Evolutionary conservation across 1,284 basidiomycete genomes (phyloP).

Genomic region (Fomitopsis palustris): DNA sequence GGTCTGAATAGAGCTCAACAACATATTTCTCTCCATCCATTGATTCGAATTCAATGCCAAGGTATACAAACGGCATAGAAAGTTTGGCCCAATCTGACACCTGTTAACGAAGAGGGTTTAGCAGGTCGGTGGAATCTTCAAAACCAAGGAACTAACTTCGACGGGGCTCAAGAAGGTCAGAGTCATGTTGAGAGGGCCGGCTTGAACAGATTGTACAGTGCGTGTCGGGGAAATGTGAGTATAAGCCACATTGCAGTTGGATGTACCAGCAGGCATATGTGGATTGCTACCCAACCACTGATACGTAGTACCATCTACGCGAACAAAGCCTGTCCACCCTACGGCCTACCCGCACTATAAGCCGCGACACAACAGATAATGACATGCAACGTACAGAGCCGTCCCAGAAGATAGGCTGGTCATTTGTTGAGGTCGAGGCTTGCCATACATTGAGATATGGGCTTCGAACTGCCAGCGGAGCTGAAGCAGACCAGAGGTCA

Average conservation of each 20-base stretch:
- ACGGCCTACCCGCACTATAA: background rate
- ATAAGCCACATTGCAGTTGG: background rate
- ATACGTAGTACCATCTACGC: background rate
- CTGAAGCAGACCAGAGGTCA: constrained; percentile 3
- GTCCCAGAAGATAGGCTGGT: background rate
- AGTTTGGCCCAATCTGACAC: constrained; percentile 12
- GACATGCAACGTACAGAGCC: background rate
- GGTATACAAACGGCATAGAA: constrained; percentile 16
- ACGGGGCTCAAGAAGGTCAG: constrained; percentile 16
- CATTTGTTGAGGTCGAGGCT: background rate
- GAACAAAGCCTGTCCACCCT: background rate
- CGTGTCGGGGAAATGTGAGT: constrained; percentile 10
- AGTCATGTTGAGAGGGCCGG: constrained; percentile 8
- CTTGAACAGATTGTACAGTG: constrained; percentile 8
- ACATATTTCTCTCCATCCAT: constrained; percentile 11
- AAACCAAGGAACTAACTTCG: constrained; percentile 9
- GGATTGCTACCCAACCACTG: background rate
- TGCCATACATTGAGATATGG: constrained; percentile 11
- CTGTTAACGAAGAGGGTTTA: constrained; percentile 3
- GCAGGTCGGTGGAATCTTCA: background rate
- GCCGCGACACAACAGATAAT: background rate
- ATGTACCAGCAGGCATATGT: background rate
- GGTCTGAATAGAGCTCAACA: constrained; percentile 15
- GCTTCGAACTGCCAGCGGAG: constrained; percentile 4
- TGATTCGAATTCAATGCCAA: constrained; percentile 10